Evolutionary conservation across 441 rosid genomes (phyloP), one percentile per base, ranked within the genome.

Genomic region (Adansonia madagascariensis): DNA sequence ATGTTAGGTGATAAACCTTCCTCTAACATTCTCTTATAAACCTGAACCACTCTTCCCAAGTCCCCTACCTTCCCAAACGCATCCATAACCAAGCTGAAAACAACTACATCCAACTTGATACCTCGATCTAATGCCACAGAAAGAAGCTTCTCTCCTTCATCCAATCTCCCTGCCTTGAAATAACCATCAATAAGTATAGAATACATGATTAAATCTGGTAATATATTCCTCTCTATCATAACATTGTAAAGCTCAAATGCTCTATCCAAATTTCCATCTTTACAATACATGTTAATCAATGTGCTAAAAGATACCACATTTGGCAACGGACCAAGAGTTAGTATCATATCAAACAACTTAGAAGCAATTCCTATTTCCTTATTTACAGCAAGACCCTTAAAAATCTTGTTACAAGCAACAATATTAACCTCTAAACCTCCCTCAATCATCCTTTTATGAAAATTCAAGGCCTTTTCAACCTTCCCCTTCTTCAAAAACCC

Each of bases 271-370:
- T 81, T 75, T 22, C 84, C 68, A 78, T 75, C 82, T 75, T 88
- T 88, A 67, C 87, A 84, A 17, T 57, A 84, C 44, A 85, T 86
- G 20, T 84, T 84, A 46, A 85, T 78, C 85, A 86, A 49, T 8
- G 87, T 86, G 53, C 86, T 69, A 74, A 85, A 86, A 6, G 89
- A 83, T 60, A 84, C 87, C 70, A 82, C 86, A 78, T 59, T 86
- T 11, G 89, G 89, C 57, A 43, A 62, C 3, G 87, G 89, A 69
- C 91, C 89, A 81, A 75, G 77, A 55, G 22, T 35, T 22, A 83
- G 64, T 20, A 86, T 12, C 81, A 78, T 62, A 60, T 79, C 63
- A 53, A 88, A 82, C 56, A 83, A 69, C 35, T 1, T 67, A 60
- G 75, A 66, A 76, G 88, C 88, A 70, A 70, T 55, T 22, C 74